Evolutionary conservation across 441 rosid genomes (phyloP), one percentile per base, ranked within the genome.

Genomic region (Croton laevigatus): DNA sequence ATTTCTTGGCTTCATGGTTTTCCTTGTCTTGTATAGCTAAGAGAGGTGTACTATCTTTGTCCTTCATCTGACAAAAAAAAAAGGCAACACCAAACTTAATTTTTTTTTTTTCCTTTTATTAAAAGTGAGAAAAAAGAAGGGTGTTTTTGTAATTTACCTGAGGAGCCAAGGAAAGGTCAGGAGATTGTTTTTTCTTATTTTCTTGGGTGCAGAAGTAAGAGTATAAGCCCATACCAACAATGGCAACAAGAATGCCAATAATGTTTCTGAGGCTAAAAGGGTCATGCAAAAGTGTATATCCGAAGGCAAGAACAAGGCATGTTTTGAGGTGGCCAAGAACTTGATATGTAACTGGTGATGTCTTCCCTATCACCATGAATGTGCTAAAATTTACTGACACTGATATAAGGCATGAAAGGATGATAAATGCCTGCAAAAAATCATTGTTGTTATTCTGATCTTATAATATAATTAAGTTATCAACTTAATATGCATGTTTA

Each of bases 261-360:
- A 90, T 79, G 87, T 95, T 95, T 79, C 95, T 92, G 23, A 76
- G 64, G 0, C 91, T 89, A 76, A 95, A 95, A 32, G 99, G 99
- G 62, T 95, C 98, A 64, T 88, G 98, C 64, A 95, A 73, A 9
- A 95, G 72, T 0, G 97, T 93, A 71, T 95, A 92, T 19, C 99
- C 99, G 71, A 95, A 88, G 8, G 78, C 88, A 32, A 95, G 93
- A 40, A 95, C 94, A 59, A 95, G 89, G 74, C 99, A 95, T 0
- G 99, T 95, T 70, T 95, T 95, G 68, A 95, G 90, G 77, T 95
- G 99, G 6, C 99, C 99, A 14, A 95, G 91, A 66, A 95, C 99
- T 85, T 95, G 99, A 75, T 95, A 95, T 16, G 99, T 92, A 23
- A 95, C 98, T 0, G 99, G 99, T 3, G 99, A 95, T 63, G 99